Evolutionary conservation across 805 yeast genomes (phyloP), one percentile per base, ranked within the genome.

Genomic region (Tetrapisispora namnaoensis): DNA sequence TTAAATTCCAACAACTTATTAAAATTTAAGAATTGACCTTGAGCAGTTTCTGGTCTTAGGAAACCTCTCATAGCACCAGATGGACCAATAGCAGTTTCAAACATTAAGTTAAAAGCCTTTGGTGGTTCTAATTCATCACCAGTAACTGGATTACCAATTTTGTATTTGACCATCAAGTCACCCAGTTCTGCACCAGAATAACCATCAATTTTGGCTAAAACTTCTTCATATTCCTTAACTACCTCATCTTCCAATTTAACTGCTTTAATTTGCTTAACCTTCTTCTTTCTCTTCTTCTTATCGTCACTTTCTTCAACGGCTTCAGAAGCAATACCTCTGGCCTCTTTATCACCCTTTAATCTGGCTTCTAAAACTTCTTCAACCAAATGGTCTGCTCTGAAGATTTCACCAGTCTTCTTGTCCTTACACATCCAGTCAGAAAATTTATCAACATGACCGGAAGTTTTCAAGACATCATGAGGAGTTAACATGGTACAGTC

Each of bases 391-490:
- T 93, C 99, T 47, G 97, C 98, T 72, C 99, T 80, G 76, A 93
- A 93, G 59, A 93, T 93, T 73, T 93, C 99, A 57, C 99, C 99
- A 38, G 96, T 86, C 67, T 86, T 86, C 62, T 81, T 74, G 70
- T 93, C 99, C 62, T 86, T 82, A 70, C 96, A 89, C 99, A 93
- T 93, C 96, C 96, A 93, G 70, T 93, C 99, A 56, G 97, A 87
- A 66, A 93, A 93, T 75, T 93, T 93, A 70, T 93, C 99, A 55
- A 93, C 99, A 70, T 93, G 99, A 60, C 99, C 99, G 45, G 98
- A 91, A 41, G 99, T 95, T 74, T 95, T 95, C 68, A 93, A 77
- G 35, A 93, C 99, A 68, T 95, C 99, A 63, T 87, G 82, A 16
- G 99, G 99, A 44, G 99, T 93, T 70, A 93, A 75, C 90, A 93